phyloP scores from a whole-genome alignment of 345 rosid species.

The Citrus maxima region DNA sequence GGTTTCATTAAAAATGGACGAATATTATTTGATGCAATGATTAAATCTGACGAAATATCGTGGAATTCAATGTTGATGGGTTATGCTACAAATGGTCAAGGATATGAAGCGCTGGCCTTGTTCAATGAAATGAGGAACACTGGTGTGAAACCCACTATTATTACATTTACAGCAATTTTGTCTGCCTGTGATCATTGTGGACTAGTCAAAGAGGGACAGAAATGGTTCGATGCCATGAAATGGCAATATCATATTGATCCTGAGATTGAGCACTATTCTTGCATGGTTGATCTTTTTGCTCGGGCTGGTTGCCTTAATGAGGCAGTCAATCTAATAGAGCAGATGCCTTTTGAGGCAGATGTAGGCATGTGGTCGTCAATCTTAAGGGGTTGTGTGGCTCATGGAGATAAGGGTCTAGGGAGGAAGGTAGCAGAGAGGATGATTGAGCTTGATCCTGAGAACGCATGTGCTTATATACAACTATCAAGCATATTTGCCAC shows the following conservation, averaged over 20 bases:
- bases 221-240: constrained; percentile 62
- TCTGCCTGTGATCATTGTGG: constrained; percentile 90
- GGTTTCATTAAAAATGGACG: constrained; percentile 50
- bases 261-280: constrained; percentile 69
- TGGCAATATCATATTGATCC: constrained; percentile 51
- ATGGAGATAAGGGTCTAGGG: constrained; percentile 65
- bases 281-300: constrained; percentile 78
- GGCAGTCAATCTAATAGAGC: constrained; percentile 50
- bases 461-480: constrained; percentile 70
- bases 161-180: constrained; percentile 61
- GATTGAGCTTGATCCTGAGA: constrained; percentile 76
- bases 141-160: constrained; percentile 44
- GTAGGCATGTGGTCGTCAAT: constrained; percentile 71
- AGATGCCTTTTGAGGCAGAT: constrained; percentile 66
- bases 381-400: constrained; percentile 69
- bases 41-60: constrained; percentile 54
- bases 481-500: constrained; percentile 62
- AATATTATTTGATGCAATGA: constrained; percentile 56
- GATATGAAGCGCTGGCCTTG: constrained; percentile 53
- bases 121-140: constrained; percentile 65
- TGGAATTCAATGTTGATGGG: constrained; percentile 93
- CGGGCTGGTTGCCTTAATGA: constrained; percentile 74
- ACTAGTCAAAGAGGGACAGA: constrained; percentile 64
- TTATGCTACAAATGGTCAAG: constrained; percentile 79
- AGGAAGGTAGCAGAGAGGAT: constrained; percentile 62